phyloP scores from a whole-genome alignment of 345 rosid species.

The Citrus mangshanensis region DNA sequence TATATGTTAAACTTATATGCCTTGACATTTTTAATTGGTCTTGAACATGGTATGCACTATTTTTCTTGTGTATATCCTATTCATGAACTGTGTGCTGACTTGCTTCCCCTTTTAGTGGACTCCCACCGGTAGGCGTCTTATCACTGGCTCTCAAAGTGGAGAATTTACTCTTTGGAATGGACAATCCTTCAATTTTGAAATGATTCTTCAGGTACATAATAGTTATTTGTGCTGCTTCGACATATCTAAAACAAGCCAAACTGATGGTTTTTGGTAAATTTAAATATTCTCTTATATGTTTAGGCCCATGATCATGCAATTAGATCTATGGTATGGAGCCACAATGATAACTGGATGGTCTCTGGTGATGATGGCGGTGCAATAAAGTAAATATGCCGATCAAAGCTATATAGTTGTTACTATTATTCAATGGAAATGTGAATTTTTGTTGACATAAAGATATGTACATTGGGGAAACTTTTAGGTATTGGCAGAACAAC shows the following conservation, averaged over 20 bases:
- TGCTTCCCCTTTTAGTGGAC: constrained; percentile 67
- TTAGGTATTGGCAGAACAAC: constrained; percentile 97
- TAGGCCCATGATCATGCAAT: constrained; percentile 99
- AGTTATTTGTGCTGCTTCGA: not conserved
- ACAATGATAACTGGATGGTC: constrained; percentile 96
- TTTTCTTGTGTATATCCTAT: not conserved
- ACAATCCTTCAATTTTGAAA: constrained; percentile 93
- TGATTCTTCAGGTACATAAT: constrained; percentile 83
- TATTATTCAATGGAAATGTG: not conserved
- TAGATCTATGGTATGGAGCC: constrained; percentile 98
- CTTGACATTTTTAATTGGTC: not conserved
- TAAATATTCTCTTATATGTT: constrained; percentile 9
- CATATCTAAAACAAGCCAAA: not conserved
- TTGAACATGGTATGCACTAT: not conserved
- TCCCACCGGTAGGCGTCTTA: constrained; percentile 93
- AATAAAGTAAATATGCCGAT: constrained; percentile 55
- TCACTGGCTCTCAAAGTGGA: constrained; percentile 96
- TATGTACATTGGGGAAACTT: constrained; percentile 2
- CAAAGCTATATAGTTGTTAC: not conserved
- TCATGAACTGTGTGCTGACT: constrained; percentile 18
- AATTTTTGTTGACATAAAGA: not conserved
- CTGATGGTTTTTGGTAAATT: constrained; percentile 10
- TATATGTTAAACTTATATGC: not conserved
- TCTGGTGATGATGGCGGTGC: constrained; percentile 99
- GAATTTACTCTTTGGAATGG: constrained; percentile 99